phyloP scores from a whole-genome alignment of 202 grass and related monocot genomes.

The Panicum virgatum region DNA sequence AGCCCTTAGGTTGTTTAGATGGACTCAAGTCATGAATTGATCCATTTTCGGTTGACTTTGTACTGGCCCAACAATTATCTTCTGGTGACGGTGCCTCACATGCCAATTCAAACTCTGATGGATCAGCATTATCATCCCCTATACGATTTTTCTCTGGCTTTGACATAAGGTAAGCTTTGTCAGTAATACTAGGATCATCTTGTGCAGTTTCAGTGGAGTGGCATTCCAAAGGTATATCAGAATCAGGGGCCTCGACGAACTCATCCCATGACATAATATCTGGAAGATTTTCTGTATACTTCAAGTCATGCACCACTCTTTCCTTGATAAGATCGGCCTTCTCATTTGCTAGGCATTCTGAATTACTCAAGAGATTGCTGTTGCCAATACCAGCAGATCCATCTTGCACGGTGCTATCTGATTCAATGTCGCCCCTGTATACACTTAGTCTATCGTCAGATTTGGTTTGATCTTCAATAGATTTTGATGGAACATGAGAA shows the following conservation, averaged over 20 bases:
- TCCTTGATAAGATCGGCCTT: background rate
- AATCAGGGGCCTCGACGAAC: conserved; percentile 4
- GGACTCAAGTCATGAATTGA: background rate
- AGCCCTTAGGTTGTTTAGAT: conserved; percentile 15
- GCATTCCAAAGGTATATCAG: conserved; percentile 20
- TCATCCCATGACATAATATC: background rate
- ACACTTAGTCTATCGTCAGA: conserved; percentile 26
- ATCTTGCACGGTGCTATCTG: conserved; percentile 4
- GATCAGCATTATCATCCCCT: background rate
- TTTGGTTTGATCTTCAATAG: conserved; percentile 31
- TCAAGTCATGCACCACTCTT: conserved; percentile 1
- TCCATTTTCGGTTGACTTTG: conserved; percentile 21
- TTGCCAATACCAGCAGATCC: conserved; percentile 15
- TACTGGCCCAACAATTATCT: conserved; percentile 13
- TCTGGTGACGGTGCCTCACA: conserved; percentile 11
- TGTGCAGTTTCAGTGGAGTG: conserved; percentile 7
- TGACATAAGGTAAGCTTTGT: conserved; percentile 51
- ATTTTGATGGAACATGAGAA: conserved; percentile 35
- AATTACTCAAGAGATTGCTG: conserved; percentile 19
- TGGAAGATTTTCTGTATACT: conserved; percentile 3
- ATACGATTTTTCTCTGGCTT: conserved; percentile 31
- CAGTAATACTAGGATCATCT: background rate
- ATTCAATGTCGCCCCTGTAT: conserved; percentile 31
- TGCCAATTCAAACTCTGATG: conserved; percentile 38
- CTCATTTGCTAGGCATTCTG: conserved; percentile 34